Evolutionary conservation across 495 filamentous ascomycete genomes (phyloP).

Genomic region (Lentithecium fluviatile): DNA sequence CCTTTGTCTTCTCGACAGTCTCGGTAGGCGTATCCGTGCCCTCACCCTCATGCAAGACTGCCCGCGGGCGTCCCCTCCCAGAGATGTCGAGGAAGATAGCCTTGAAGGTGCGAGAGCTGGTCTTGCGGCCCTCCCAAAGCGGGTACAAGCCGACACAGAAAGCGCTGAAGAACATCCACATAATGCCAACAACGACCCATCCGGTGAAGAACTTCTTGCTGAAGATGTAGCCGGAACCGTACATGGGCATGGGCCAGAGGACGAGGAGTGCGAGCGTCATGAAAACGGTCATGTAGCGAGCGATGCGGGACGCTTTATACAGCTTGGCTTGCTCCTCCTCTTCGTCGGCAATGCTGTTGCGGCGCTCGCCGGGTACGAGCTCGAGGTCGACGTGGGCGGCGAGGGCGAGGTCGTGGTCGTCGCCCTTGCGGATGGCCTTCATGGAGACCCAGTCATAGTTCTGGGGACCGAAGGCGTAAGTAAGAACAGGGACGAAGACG

Average conservation of each 20-base stretch:
- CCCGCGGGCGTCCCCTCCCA: conserved; percentile 52
- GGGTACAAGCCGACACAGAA: conserved; percentile 74
- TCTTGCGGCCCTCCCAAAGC: conserved; percentile 74
- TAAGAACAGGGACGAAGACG: conserved; percentile 76
- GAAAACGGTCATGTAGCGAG: conserved; percentile 70
- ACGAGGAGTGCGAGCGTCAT: conserved; percentile 77
- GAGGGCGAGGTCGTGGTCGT: conserved; percentile 73
- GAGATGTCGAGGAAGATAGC: conserved; percentile 67
- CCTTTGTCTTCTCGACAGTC: conserved; percentile 28
- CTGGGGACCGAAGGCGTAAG: conserved; percentile 68
- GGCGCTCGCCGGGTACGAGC: conserved; percentile 58
- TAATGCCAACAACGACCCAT: conserved; percentile 81
- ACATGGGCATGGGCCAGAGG: conserved; percentile 95
- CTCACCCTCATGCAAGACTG: conserved; percentile 35
- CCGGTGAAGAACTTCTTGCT: conserved; percentile 89
- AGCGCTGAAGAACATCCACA: conserved; percentile 80
- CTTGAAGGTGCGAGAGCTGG: conserved; percentile 62
- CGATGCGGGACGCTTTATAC: conserved; percentile 70
- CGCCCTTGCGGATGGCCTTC: conserved; percentile 76
- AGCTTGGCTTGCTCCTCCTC: conserved; percentile 67
- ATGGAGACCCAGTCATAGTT: conserved; percentile 91
- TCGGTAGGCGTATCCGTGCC: conserved; percentile 37
- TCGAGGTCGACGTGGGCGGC: conserved; percentile 72
- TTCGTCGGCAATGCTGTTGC: conserved; percentile 41
- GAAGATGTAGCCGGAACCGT: conserved; percentile 83